Evolutionary conservation across 2,329 filamentous ascomycete genomes (phyloP), one percentile per base, ranked within the genome.

Genomic region (Xenosphaeropsis pyriputrescens): DNA sequence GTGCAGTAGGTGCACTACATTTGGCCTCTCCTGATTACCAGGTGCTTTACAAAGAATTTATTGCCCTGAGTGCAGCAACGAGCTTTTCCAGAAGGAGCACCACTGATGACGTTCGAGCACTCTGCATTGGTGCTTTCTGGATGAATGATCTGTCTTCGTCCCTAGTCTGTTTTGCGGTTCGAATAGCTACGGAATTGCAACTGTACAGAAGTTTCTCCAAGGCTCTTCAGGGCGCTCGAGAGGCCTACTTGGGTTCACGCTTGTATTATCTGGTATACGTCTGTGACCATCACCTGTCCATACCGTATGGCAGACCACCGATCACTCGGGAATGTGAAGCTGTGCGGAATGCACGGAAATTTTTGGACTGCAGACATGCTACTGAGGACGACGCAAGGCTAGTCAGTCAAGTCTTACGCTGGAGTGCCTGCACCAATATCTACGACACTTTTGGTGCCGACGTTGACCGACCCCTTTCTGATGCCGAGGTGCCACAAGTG

Each of bases 231-330:
- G 65, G 66, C 0, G 59, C 63, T 26, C 54, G 45, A 6, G 61
- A 69, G 43, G 61, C 70, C 38, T 64, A 68, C 46, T 67, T 75
- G 41, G 63, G 67, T 18, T 65, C 74, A 4, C 61, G 74, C 32
- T 56, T 79, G 6, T 79, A 72, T 71, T 79, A 77, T 50, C 50
- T 75, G 26, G 54, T 76, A 1, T 79, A 78, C 46, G 71, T 77
- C 1, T 78, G 73, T 47, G 75, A 79, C 47, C 74, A 77, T 43
- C 75, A 79, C 50, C 70, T 78, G 18, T 75, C 70, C 37, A 77
- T 79, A 36, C 65, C 75, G 0, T 78, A 79, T 37, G 68, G 69
- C n/a, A 59, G 74, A 13, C 71, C 73, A 4, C 70, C 72, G 0
- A 67, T 76, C 8, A 73, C 75, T 15, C 63, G 67, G 36, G 72